A percentile compares a stretch with the other conserved stretches of the same genome.
These are phyloP conservation scores for Ailanthus altissimus DNA, from an alignment of 345 rosid genomes.

Conservation along the genomic window DNA sequence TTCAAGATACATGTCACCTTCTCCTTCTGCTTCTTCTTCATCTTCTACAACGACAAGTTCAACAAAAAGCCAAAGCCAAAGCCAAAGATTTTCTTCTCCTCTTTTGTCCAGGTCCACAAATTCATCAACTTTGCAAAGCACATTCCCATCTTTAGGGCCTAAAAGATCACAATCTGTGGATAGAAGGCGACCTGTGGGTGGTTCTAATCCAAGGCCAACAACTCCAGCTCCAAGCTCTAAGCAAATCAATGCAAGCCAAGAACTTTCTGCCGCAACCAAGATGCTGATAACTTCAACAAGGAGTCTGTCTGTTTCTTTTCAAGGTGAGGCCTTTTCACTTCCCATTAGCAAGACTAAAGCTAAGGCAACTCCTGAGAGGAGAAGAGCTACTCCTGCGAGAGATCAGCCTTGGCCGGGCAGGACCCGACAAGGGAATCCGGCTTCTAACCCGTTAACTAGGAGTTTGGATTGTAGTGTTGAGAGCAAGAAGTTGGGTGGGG, in stretches of 20 bases:
- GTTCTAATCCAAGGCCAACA: constrained; percentile 24
- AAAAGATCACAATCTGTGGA: constrained; percentile 92
- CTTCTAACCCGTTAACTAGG: constrained; percentile 46
- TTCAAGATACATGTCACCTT: constrained; percentile 86
- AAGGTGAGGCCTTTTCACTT: constrained; percentile 87
- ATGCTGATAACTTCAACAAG: constrained; percentile 85
- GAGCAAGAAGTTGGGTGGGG: constrained; percentile 32
- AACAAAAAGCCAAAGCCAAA: constrained; percentile 24
- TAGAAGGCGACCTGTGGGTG: constrained; percentile 48
- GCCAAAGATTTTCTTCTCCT: constrained; percentile 65
- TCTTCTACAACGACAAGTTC: constrained; percentile 40
- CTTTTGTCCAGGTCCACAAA: constrained; percentile 54
- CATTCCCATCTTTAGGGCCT: constrained; percentile 38
- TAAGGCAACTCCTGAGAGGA: constrained; percentile 64
- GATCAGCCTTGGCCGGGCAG: constrained; percentile 89
- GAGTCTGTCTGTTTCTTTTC: constrained; percentile 89
- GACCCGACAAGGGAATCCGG: constrained; percentile 49
- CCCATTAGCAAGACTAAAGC: constrained; percentile 83
- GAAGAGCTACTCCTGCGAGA: constrained; percentile 55
- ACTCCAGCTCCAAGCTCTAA: constrained; percentile 36
- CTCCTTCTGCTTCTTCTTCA: constrained; percentile 69
- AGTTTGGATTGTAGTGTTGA: constrained; percentile 57
- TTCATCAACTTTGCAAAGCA: constrained; percentile 34
- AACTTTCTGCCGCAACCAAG: constrained; percentile 62
- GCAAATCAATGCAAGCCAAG: constrained; percentile 38